These are phyloP conservation scores for Rubus parviflorus DNA, from an alignment of 306 rosid genomes.

Conservation along the genomic window DNA sequence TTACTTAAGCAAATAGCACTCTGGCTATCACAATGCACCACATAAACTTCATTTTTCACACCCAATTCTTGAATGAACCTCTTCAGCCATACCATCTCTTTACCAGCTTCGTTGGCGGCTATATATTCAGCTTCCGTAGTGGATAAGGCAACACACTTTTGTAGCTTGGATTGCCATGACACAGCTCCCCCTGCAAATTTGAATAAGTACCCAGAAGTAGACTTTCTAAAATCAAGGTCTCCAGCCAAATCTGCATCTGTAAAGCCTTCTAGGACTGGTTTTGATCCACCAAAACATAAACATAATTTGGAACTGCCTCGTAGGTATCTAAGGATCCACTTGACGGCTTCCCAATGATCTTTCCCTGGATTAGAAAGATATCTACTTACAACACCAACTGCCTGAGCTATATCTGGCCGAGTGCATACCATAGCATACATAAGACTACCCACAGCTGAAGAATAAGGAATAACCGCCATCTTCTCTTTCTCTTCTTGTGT, in stretches of 20 bases:
- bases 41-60: too few species aligned
- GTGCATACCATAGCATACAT: background rate
- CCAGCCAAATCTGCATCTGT: background rate
- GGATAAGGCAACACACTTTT: background rate
- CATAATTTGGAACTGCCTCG: background rate
- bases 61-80: too few species aligned
- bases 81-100: too few species aligned
- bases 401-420: background rate
- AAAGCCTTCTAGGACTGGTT: too few species aligned
- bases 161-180: background rate
- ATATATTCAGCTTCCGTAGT: too few species aligned
- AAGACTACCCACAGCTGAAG: constrained; percentile 2
- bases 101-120: too few species aligned
- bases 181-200: background rate
- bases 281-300: background rate
- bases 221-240: background rate
- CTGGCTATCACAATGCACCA: too few species aligned
- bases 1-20: too few species aligned
- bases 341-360: background rate
- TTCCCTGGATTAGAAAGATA: background rate
- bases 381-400: background rate
- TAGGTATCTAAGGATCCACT: background rate
- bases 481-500: background rate
- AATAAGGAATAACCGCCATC: background rate
- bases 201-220: background rate